Evolutionary conservation across 2,329 filamentous ascomycete species (phyloP).

Genomic region (Beauveria caledonica): DNA sequence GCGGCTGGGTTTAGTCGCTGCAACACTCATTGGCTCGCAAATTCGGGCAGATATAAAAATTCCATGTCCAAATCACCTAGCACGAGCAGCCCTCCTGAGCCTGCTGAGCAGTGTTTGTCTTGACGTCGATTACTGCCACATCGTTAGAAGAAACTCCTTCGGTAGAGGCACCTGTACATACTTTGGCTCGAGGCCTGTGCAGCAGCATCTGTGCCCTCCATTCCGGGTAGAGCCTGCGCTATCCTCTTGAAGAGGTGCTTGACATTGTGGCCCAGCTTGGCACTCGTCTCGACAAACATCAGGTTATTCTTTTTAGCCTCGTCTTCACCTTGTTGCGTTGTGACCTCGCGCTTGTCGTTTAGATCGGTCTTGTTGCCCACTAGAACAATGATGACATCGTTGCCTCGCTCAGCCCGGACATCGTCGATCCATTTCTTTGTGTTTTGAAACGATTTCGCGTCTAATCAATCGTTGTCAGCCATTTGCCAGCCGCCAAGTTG

Average conservation of each 20-base stretch:
- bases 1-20: background rate
- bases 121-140: conserved; percentile 78
- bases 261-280: conserved; percentile 95
- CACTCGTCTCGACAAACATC: conserved; percentile 99
- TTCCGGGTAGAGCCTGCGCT: conserved; percentile 92
- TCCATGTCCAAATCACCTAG: conserved; percentile 17
- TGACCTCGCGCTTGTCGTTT: conserved; percentile 97
- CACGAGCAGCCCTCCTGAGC: conserved; percentile 62
- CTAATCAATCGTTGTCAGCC: conserved; percentile 29
- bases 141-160: conserved; percentile 17
- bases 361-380: conserved; percentile 99
- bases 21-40: background rate
- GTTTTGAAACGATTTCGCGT: conserved; percentile 95
- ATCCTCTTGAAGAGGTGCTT: conserved; percentile 97
- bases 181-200: conserved; percentile 68
- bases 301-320: conserved; percentile 96
- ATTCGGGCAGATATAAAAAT: background rate
- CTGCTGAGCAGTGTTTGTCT: conserved; percentile 64
- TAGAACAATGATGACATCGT: conserved; percentile 97
- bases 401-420: conserved; percentile 89
- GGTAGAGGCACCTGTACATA: conserved; percentile 36
- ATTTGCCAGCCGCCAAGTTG: conserved; percentile 5
- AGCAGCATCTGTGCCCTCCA: conserved; percentile 83
- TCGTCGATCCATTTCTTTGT: conserved; percentile 99
- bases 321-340: conserved; percentile 90